These are phyloP conservation scores for Gossypium thurberi DNA, from an alignment of 345 rosid genomes.

Conservation along the genomic window DNA sequence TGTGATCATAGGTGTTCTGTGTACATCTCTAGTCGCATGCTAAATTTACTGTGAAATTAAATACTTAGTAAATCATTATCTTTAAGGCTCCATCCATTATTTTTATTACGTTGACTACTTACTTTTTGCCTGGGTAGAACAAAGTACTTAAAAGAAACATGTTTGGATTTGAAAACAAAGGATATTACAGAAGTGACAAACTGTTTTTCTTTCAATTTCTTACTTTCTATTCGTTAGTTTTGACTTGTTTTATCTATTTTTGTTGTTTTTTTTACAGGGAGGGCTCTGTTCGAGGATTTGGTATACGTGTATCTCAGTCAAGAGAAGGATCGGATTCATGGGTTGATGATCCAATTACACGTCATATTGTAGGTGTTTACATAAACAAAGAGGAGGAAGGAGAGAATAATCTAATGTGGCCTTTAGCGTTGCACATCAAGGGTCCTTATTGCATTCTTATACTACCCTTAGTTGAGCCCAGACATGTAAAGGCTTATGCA, in stretches of 20 bases:
- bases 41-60: not conserved
- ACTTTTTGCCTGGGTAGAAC: not conserved
- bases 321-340: slow-evolving; percentile 77
- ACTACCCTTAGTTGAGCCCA: slow-evolving; percentile 71
- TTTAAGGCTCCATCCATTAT: not conserved
- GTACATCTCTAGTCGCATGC: not conserved
- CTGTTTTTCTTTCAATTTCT: not conserved
- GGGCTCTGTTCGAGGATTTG: slow-evolving; percentile 73
- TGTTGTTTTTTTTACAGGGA: slow-evolving; percentile 37
- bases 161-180: not conserved
- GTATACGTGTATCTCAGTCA: slow-evolving; percentile 64
- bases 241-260: not conserved
- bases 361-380: slow-evolving; percentile 61
- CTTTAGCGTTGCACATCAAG: slow-evolving; percentile 65
- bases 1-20: not conserved
- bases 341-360: slow-evolving; percentile 91
- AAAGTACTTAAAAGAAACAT: not conserved
- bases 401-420: slow-evolving; percentile 59
- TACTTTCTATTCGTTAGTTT: not conserved
- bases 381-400: slow-evolving; percentile 37
- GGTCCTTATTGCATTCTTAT: slow-evolving; percentile 54
- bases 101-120: not conserved
- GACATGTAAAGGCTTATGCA: slow-evolving; percentile 48
- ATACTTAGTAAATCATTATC: too few species aligned
- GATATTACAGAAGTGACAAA: not conserved